Evolutionary conservation across 345 rosid species (phyloP).

Genomic region (Punica granatum): DNA sequence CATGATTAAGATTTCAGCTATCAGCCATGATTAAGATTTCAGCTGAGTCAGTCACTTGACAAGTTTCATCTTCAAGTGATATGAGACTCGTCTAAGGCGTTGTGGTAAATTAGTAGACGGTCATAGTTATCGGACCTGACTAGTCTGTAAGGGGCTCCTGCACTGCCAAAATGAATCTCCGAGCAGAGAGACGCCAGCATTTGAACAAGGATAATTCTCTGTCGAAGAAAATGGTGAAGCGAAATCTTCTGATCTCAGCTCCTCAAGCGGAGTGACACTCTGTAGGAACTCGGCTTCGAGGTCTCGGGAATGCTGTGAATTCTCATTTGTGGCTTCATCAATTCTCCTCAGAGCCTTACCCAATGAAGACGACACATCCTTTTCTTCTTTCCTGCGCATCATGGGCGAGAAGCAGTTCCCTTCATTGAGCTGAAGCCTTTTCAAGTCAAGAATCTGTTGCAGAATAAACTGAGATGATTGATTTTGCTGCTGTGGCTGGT

Average conservation of each 20-base stretch:
- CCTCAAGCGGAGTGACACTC: slow-evolving; percentile 22
- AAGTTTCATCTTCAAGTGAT: neutral
- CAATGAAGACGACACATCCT: slow-evolving; percentile 14
- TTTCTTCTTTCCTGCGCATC: slow-evolving; percentile 17
- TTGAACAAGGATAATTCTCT: slow-evolving; percentile 39
- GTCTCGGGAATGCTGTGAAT: slow-evolving; percentile 22
- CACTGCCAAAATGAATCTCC: slow-evolving; percentile 68
- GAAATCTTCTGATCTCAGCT: slow-evolving; percentile 34
- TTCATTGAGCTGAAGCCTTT: slow-evolving; percentile 46
- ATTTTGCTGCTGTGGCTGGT: slow-evolving; percentile 15
- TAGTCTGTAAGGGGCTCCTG: slow-evolving; percentile 42
- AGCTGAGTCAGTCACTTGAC: neutral
- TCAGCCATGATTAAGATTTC: neutral
- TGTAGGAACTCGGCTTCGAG: slow-evolving; percentile 6
- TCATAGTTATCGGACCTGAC: slow-evolving; percentile 27
- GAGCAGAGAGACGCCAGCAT: slow-evolving; percentile 26
- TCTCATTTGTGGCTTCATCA: slow-evolving; percentile 15
- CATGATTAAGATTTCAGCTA: no score
- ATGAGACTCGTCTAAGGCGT: neutral
- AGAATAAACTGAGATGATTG: slow-evolving; percentile 28
- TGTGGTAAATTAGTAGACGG: neutral
- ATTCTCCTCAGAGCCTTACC: slow-evolving; percentile 10
- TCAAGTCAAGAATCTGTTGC: slow-evolving; percentile 70
- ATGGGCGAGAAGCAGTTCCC: slow-evolving; percentile 15
- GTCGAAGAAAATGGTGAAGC: slow-evolving; percentile 31